Base-by-base conservation (phyloP, 331 rosid genomes). In the Quercus phellos region DNA sequence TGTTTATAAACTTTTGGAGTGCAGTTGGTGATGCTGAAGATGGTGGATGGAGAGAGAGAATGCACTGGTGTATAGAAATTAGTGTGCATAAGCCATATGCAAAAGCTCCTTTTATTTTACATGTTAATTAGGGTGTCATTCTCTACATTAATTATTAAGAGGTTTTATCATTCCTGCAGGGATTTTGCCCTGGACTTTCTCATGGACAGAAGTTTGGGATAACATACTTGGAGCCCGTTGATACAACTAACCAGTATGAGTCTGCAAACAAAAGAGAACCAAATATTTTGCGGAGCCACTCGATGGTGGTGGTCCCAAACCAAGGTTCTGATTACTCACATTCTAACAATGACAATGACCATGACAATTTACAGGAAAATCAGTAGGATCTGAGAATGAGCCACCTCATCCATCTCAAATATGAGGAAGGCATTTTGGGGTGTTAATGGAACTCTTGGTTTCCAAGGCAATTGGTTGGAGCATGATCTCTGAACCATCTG, bases 121-220 rank as follows among this genome's bases (percentile, higher is more conserved):
- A 34, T n/a, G 22, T 66, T 64, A 10, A 10, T 10, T 32, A 34
- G 32, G 29, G 46, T 38, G 46, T 9, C 46, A 38, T 38, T 38
- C 46, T 38, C 46, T 38, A 38, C 46, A 8, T 73, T 34, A 54
- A 70, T 42, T 32, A 35, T 75, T 61, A 61, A 74, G 64, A 56
- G 73, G 53, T 75, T 21, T 21, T 29, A 14, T 61, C 17, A 6
- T 8, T 70, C 76, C 55, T 84, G 80, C 93, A 94, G 98, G 98
- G 99, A 55, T 66, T 86, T 84, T 94, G 98, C 89, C 97, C 92
- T 30, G 97, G 96, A 81, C 87, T 92, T 61, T 78, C 79, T 74
- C 96, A 90, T 80, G 97, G 93, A 26, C 94, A 92, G 79, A 92
- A 86, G 83, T 89, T 74, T 72, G 93, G 97, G 42, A 82, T 94